Base-by-base conservation (phyloP, 2,329 filamentous ascomycete species). In the Mycosphaerella sp. region DNA sequence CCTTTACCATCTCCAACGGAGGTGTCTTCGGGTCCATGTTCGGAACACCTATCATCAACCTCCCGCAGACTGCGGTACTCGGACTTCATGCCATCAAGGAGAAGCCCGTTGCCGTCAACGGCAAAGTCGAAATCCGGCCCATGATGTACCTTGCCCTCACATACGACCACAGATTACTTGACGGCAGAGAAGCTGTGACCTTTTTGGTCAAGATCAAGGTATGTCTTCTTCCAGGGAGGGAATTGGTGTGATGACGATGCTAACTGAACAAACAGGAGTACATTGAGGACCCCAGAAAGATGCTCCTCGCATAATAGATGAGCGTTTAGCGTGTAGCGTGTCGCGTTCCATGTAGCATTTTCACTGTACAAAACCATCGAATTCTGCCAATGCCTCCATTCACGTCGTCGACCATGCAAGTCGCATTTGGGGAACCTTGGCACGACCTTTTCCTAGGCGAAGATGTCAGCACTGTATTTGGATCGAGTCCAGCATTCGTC, bases 91-190 rank as follows among this genome's bases (percentile, higher is more conserved):
- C 91, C 41, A 96, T 96, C 73, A 98, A 98, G 77, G 89, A 98
- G 49, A 87, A 86, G 65, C 84, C 91, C 2, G 83, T 96, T 46
- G 91, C 80, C 21, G 78, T 97, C 56, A 89, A 97, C 66, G 93
- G 93, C 66, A 94, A 96, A 76, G 78, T 97, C 52, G 90, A 96
- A 71, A 87, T 95, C 62, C 82, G 93, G 60, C 93, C 93, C 73
- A 97, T 98, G 89, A 98, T 98, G 93, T 97, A 95, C 72, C 81
- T 98, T 59, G 93, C 93, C 37, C 79, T 98, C 54, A 98, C 93
- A 12, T 98, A 98, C 68, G 93, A 98, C 70, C 93, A 98, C 75
- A 87, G 93, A 68, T 81, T 98, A 44, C 78, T 98, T 18, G 93
- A 97, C 70, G 93, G 93, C 44, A 83, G 91, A 68, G 91, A 97